A percentile compares a stretch with the other conserved stretches of the same genome.
Evolutionary conservation across 768 basidiomycete genomes (phyloP).

Genomic region (Psilocybe sp.): DNA sequence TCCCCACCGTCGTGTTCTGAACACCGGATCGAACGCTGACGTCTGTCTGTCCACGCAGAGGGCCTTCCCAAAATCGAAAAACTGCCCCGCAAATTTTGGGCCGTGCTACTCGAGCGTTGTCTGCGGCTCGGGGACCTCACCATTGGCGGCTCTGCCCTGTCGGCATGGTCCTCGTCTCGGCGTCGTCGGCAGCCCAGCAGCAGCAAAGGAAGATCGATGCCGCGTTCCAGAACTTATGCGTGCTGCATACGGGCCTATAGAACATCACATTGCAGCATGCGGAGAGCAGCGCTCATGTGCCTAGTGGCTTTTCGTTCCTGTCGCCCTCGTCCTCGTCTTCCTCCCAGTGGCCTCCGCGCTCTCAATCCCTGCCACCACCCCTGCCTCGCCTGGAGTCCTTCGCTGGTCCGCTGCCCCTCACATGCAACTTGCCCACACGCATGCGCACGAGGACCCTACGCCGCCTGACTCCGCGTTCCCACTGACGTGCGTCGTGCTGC

Average conservation of each 20-base stretch:
- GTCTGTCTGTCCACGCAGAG: conserved; percentile 24
- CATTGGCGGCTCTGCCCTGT: conserved; percentile 30
- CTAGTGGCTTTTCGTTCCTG: conserved; percentile 15
- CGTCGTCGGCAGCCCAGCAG: conserved; percentile 15
- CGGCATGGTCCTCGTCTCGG: conserved; percentile 22
- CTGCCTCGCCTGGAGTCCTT: conserved; percentile 28
- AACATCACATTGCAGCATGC: conserved; percentile 29
- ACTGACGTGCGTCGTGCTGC: conserved; percentile 13
- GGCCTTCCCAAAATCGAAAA: conserved; percentile 31
- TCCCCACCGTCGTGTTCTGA: too few species aligned
- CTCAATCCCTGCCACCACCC: conserved; percentile 1
- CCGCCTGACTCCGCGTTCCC: conserved; percentile 16
- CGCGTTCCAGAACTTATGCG: conserved; percentile 31
- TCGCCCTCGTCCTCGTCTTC: not conserved
- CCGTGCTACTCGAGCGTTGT: conserved; percentile 37
- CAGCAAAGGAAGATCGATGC: conserved; percentile 16
- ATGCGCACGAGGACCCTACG: conserved; percentile 25
- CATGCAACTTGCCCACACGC: conserved; percentile 16
- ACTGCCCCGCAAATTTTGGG: conserved; percentile 35
- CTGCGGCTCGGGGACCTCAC: conserved; percentile 33
- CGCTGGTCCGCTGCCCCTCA: conserved; percentile 28
- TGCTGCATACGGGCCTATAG: conserved; percentile 26
- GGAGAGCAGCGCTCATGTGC: conserved; percentile 24
- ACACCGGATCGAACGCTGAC: too few species aligned
- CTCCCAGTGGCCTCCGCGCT: too few species aligned